phyloP scores from a whole-genome alignment of 805 yeast species.

The Candida pini region DNA sequence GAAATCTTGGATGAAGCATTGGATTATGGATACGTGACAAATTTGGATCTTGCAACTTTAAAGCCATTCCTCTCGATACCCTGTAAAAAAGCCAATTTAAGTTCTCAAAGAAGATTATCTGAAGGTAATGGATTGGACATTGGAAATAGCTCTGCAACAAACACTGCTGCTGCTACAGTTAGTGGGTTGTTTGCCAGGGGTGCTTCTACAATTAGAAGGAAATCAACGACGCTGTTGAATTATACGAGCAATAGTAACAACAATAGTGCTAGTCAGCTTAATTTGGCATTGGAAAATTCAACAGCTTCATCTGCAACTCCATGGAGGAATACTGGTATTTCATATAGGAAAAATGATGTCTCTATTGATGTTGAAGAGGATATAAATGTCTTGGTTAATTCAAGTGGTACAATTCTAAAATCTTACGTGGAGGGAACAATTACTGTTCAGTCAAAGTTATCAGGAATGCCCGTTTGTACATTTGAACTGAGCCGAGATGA shows the following conservation, averaged over 20 bases:
- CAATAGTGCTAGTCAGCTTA: constrained; percentile 2
- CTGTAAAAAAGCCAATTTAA: constrained; percentile 5
- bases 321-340: constrained; percentile 69
- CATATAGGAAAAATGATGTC: constrained; percentile 77
- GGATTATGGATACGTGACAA: constrained; percentile 74
- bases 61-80: constrained; percentile 27
- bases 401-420: constrained; percentile 57
- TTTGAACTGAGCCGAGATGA: constrained; percentile 54
- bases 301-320: constrained; percentile 31
- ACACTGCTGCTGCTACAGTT: constrained; percentile 6
- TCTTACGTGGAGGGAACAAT: constrained; percentile 76
- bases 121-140: constrained; percentile 1
- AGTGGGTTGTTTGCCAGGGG: constrained; percentile 12
- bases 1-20: constrained; percentile 73
- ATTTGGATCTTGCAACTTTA: constrained; percentile 45
- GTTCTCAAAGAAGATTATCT: constrained; percentile 1
- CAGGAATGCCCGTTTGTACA: constrained; percentile 80
- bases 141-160: neutral
- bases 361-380: constrained; percentile 72
- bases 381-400: constrained; percentile 62
- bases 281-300: constrained; percentile 8
- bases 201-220: constrained; percentile 18
- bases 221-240: constrained; percentile 7
- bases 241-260: neutral
- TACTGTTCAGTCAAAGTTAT: constrained; percentile 60